Base-by-base conservation (phyloP, 1,284 basidiomycete genomes). In the Tausonia pullulans region DNA sequence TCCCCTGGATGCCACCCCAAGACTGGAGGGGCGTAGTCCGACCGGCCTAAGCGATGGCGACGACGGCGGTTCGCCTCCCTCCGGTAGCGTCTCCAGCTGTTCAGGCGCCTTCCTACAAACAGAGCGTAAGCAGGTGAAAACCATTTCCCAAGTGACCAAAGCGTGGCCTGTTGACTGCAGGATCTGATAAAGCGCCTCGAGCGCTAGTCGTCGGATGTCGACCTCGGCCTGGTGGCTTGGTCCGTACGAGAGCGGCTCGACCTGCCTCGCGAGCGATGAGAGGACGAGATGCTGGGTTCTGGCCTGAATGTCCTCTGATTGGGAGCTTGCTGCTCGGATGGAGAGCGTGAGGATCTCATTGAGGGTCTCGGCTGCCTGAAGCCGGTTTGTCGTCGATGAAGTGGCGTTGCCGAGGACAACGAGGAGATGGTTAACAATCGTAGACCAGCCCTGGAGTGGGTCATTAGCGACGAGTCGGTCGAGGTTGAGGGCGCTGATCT, bases 151-250 rank as follows among this genome's bases (percentile, higher is more conserved):
- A 9, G 87, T 83, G 6, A 90, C 81, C 2, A 98, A 81, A 0
- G 88, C 90, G 75, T 98, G 93, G 0, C 90, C 94, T 0, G 90
- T 90, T 0, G 86, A 84, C 74, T 98, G 90, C 14, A 98, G 78
- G 61, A 96, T 89, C 69, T 88, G 84, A 70, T 93, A 89, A 16
- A 98, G 76, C 0, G 89, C 90, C 70, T 95, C 90, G 62, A 95
- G 79, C 0, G 90, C 92, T 79, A 91, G 87, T 43, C 86, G 81
- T 11, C 93, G 83, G 54, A 98, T 80, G 70, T 97, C 94, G 63
- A 81, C 75, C 69, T 75, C 73, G n/a, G 72, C 72, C 52, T 62
- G 56, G 50, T 82, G 0, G 84, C 39, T 11, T 61, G 46, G n/a
- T 5, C 49, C 41, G 40, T 45, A 43, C 70, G 68, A 73, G 61